These are phyloP conservation scores for Colletotrichum lindemuthianum DNA, from an alignment of 2,329 filamentous ascomycete genomes.

Conservation along the genomic window DNA sequence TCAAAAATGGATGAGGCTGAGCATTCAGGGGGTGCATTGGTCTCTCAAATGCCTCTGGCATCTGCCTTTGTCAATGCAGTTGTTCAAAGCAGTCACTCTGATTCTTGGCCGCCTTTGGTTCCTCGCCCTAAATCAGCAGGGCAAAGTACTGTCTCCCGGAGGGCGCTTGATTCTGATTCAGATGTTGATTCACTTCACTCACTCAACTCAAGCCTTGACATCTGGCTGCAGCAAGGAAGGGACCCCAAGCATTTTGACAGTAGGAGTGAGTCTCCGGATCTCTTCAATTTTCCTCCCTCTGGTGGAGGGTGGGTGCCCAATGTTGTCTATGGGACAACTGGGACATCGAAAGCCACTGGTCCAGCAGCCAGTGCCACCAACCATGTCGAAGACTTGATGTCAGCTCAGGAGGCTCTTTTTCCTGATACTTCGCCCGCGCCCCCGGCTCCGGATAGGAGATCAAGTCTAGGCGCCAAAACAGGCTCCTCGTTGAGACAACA, in stretches of 20 bases:
- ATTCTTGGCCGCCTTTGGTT: conserved; percentile 45
- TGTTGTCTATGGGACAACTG: conserved; percentile 52
- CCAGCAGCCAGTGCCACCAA: conserved; percentile 49
- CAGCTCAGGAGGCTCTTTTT: conserved; percentile 52
- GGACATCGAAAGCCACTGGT: conserved; percentile 43
- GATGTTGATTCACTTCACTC: conserved; percentile 56
- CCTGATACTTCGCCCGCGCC: conserved; percentile 50
- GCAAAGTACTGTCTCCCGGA: conserved; percentile 55
- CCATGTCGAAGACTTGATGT: conserved; percentile 58
- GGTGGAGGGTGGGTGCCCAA: conserved; percentile 57
- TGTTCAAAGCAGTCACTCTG: conserved; percentile 39
- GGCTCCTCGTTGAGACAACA: conserved; percentile 43
- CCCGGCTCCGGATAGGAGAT: conserved; percentile 61
- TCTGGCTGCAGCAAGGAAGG: conserved; percentile 63
- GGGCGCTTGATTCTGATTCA: conserved; percentile 55
- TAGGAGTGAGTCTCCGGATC: conserved; percentile 56
- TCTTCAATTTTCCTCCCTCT: conserved; percentile 62
- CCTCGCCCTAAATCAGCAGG: conserved; percentile 58
- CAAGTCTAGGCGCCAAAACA: conserved; percentile 62
- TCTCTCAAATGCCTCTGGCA: conserved; percentile 43
- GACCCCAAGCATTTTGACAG: conserved; percentile 49
- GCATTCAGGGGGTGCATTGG: conserved; percentile 34
- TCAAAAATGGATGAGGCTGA: conserved; percentile 36
- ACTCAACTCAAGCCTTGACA: conserved; percentile 62
- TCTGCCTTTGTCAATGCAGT: conserved; percentile 45